Base-by-base conservation (phyloP, 768 basidiomycete genomes). In the Psilocybe subaeruginosa region DNA sequence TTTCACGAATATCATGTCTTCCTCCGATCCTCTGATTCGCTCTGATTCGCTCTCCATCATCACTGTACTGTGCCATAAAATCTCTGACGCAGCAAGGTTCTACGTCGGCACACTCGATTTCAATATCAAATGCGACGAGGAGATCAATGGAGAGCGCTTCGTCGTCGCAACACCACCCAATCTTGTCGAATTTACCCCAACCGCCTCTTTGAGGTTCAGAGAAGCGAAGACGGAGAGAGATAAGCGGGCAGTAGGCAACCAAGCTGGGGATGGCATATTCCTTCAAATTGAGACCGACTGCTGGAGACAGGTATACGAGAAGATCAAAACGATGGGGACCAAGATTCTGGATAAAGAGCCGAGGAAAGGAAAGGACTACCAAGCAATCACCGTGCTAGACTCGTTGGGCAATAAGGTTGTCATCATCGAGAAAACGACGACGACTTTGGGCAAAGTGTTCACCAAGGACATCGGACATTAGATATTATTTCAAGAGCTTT, bases 61-160 rank as follows among this genome's bases (percentile, higher is more conserved):
- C 52, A 65, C 66, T 0, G 64, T 67, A 11, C 54, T 67, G 62
- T 63, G 61, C 64, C 45, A 67, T 45, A 51, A 8, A 37, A 64
- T 67, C 39, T 51, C 66, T 7, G 63, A 64, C 59, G 66, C 64
- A 7, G 59, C 60, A 16, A 50, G 53, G n/a, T 67, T 67, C 62
- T 67, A 67, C 49, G 64, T 67, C 54, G 66, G 66, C 45, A 58
- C 63, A 12, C 64, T 67, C 43, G 66, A 63, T 30, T 67, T 67
- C 59, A 63, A 63, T 61, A 54, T 67, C 66, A 63, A 50, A 59
- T 67, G 66, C 62, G 64, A 67, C 61, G 64, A 67, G 54, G 56
- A 61, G 29, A 49, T 67, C 19, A 67, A 67, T 50, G 64, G 64
- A 45, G 64, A 67, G 52, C 64, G 66, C 17, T 39, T 67, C 51